Evolutionary conservation across 805 yeast species (phyloP), one percentile per base, ranked within the genome.

Genomic region (Sugiyamaella lignohabitans): DNA sequence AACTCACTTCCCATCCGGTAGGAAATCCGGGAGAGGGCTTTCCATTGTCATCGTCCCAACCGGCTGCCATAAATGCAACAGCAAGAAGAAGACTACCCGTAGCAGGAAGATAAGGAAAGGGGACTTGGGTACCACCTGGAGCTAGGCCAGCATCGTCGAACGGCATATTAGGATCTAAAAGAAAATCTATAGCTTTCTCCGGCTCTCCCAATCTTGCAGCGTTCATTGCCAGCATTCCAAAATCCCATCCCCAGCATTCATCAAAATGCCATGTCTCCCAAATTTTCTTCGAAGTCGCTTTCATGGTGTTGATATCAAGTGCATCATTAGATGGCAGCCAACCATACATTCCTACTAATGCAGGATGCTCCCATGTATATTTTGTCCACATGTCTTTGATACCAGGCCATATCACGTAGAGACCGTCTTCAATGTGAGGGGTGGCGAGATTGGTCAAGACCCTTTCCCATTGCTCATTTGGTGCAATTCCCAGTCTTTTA

Each of bases 231-330:
- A 34, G 40, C 45, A 42, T 42, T 5, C 45, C 45, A 32, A 42
- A 42, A 18, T 42, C 45, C 45, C 45, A 42, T 34, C 45, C 45
- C 45, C 45, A 42, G 24, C 45, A 42, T 3, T 23, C 16, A 21
- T 42, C 45, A 34, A 42, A 42, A 22, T 42, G 45, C 45, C 45
- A 42, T 6, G 45, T 42, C 4, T 42, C 40, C 45, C 45, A 42
- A 18, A 30, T 42, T 22, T 42, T 42, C 18, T 30, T 5, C 21
- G 40, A 30, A 17, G 45, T 42, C 10, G 16, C 24, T 8, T 42
- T 34, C 45, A 42, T 42, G 3, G 19, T 42, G 5, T 30, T 17
- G 10, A 32, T 10, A 20, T 42, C 45, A 4, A 42, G 38, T 11
- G 36, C 45, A 19, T 17, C 29, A 23, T 8, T 8, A 5, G 24